Base-by-base conservation (phyloP, 2,329 filamentous ascomycete genomes). In the Colletotrichum australisinense region DNA sequence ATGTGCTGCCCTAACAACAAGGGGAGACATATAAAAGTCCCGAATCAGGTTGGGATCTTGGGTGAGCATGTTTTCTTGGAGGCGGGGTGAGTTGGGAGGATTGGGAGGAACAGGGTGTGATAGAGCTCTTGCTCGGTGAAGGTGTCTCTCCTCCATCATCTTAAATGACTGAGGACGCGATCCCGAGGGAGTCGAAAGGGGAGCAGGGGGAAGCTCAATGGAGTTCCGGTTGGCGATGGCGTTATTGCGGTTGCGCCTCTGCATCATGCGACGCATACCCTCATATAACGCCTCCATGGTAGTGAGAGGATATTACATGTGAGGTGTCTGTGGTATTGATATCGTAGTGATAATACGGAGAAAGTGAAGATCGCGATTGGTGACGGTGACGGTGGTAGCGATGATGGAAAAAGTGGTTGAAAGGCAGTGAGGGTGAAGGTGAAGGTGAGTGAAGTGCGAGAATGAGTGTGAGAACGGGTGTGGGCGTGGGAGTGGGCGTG, bases 31-130 rank as follows among this genome's bases (percentile, higher is more conserved):
- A 42, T 72, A 70, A 24, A 70, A 75, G 7, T 73, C 62, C 24
- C 58, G 59, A 53, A 67, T 67, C 60, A 72, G 69, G n/a, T 56
- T 53, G 24, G 32, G 19, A 9, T 64, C 63, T 60, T 49, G 56
- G 28, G 56, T 56, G 38, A 55, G 76, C 16, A 58, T 30, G 12
- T 35, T 35, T 11, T 55, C 63, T 35, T 22, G 35, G 3, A 56
- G 30, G n/a, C 59, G 63, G 63, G 64, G 67, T n/a, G 71, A 73
- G 26, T 71, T 71, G 19, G 71, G 71, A n/a, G 71, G 71, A 7
- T 73, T 73, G 7, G 67, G 71, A 5, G 71, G 71, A 19, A 73
- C 71, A 7, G 71, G 71, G 14, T 26, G 46, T 19, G 71, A 73
- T 14, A 64, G 38, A n/a, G 71, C 71, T n/a, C 71, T 38, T 35